phyloP scores from a whole-genome alignment of 169 alveolate genomes.

The Cryptosporidium ubiquitum region DNA sequence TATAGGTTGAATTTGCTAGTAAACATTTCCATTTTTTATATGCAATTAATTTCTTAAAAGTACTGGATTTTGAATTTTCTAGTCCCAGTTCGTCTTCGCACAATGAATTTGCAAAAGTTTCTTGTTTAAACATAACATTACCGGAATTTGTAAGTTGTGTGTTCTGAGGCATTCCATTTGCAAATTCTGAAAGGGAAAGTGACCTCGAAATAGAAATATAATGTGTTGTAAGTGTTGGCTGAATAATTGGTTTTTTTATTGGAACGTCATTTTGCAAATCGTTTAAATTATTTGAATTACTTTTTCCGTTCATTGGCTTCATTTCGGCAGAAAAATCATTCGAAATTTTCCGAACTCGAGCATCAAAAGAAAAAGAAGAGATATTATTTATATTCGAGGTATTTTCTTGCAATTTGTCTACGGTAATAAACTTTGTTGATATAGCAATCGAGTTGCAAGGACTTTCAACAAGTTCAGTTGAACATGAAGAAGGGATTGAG shows the following conservation, averaged over 20 bases:
- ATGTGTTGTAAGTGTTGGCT: conserved; percentile 4
- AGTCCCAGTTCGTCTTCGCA: background rate
- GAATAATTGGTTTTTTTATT: background rate
- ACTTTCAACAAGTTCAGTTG: conserved; percentile 51
- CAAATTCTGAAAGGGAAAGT: conserved; percentile 10
- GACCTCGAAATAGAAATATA: conserved; percentile 52
- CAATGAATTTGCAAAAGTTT: background rate
- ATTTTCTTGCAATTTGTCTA: conserved; percentile 1
- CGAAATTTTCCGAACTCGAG: conserved; percentile 8
- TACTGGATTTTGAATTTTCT: background rate
- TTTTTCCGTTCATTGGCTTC: background rate
- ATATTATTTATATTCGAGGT: background rate
- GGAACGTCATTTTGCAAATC: background rate
- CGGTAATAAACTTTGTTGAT: background rate
- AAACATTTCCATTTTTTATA: background rate
- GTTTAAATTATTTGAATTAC: background rate
- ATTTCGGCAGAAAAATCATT: background rate
- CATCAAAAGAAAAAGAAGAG: conserved; percentile 23
- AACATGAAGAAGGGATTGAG: conserved; percentile 43
- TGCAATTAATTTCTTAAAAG: background rate
- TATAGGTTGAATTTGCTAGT: conserved; percentile 26
- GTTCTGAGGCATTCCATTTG: background rate
- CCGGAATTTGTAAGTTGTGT: background rate
- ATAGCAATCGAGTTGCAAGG: conserved; percentile 16
- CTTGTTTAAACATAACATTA: background rate